Base-by-base conservation (phyloP, 2,329 filamentous ascomycete genomes). In the Diplocarpon mali region DNA sequence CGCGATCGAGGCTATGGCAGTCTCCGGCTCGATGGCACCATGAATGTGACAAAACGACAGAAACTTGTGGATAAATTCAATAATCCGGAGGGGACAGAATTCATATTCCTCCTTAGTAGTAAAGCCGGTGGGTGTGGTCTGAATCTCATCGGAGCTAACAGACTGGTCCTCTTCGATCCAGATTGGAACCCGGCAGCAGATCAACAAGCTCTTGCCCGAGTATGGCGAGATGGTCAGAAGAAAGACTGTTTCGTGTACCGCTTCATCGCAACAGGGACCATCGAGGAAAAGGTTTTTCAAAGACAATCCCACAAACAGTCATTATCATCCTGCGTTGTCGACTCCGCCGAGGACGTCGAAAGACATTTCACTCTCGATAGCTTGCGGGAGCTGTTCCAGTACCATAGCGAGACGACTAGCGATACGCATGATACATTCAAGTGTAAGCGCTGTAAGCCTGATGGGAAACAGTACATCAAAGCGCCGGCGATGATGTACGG, bases 211-310 rank as follows among this genome's bases (percentile, higher is more conserved):
- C 75, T 98, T 27, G 92, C 92, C 30, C 85, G 92, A 69, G 92
- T 98, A 15, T 98, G 92, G 92, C 85, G 92, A 71, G 92, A 98
- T 58, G 92, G 92, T 0, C 92, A 98, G 65, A 96, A 93, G 73
- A 98, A 98, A 62, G 92, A 98, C 60, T 98, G 92, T 60, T 98
- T 98, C 58, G 92, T 98, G 13, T 98, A 98, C 64, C 85, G 92
- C n/a, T 98, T 98, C 67, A 98, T 98, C 57, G 85, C 89, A 0
- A 96, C 93, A 0, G 92, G 92, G 3, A 95, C 89, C 0, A 98
- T 98, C 50, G 92, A 98, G 62, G 92, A 98, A 65, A 98, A 98
- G 68, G 95, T 98, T 55, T 98, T 98, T 68, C 92, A 98, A 65
- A 83, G 93, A 9, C 92, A 98, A 61, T 94, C 86, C 1, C 93